These are phyloP conservation scores for Pulveroboletus sp. DNA, from an alignment of 768 basidiomycete species.

Conservation along the genomic window DNA sequence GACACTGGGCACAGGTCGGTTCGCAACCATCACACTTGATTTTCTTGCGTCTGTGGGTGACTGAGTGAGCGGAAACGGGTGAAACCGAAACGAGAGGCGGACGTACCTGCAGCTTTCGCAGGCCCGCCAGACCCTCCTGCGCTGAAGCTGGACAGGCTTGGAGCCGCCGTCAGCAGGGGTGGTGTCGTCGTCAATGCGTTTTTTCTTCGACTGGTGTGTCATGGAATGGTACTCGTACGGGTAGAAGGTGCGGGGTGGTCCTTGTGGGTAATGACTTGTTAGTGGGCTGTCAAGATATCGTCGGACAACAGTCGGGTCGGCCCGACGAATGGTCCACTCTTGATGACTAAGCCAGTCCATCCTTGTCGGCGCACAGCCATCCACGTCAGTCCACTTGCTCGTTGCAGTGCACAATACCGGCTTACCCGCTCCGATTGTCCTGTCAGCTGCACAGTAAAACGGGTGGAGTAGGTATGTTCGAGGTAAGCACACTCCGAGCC, in stretches of 20 bases:
- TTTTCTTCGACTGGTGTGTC: constrained; percentile 70
- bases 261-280: constrained; percentile 22
- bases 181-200: constrained; percentile 59
- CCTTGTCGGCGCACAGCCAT: constrained; percentile 22
- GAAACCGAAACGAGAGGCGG: constrained; percentile 2
- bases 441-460: constrained; percentile 4
- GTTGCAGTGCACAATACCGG: constrained; percentile 17
- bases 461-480: constrained; percentile 23
- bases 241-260: constrained; percentile 16
- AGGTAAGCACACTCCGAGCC: constrained; percentile 9
- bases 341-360: constrained; percentile 35
- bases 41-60: constrained; percentile 70
- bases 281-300: constrained; percentile 31
- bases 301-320: constrained; percentile 34
- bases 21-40: constrained; percentile 90
- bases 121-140: constrained; percentile 80
- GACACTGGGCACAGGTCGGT: constrained; percentile 81
- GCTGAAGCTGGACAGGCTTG: constrained; percentile 75
- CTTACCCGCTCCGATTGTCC: constrained; percentile 14
- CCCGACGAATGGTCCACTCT: constrained; percentile 25
- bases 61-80: constrained; percentile 15
- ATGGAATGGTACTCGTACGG: constrained; percentile 46
- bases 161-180: constrained; percentile 49
- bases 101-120: constrained; percentile 81
- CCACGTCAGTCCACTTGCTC: constrained; percentile 17